phyloP scores from a whole-genome alignment of 805 yeast species.

The Metschnikowia chrysomelidarum region DNA sequence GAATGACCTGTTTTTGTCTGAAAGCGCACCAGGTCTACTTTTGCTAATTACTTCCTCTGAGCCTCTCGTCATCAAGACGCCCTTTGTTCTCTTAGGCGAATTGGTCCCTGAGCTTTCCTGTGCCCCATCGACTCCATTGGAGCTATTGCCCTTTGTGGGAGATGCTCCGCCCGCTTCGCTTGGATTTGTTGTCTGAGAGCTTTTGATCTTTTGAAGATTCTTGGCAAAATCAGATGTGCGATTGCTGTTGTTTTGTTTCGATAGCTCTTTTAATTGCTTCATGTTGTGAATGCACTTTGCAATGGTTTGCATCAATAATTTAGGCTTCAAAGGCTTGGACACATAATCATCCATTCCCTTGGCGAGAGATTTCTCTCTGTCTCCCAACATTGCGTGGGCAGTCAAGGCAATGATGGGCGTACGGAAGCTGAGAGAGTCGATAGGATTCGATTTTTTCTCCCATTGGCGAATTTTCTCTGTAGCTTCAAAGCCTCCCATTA shows the following conservation, averaged over 20 bases:
- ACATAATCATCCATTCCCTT: constrained; percentile 93
- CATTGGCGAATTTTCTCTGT: constrained; percentile 83
- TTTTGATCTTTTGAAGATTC: constrained; percentile 38
- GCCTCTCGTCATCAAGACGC: constrained; percentile 17
- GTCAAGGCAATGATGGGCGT: constrained; percentile 89
- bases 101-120: constrained; percentile 3
- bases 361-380: constrained; percentile 78
- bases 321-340: constrained; percentile 84
- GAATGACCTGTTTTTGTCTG: constrained; percentile 29
- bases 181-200: constrained; percentile 12
- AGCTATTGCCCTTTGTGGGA: constrained; percentile 3
- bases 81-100: constrained; percentile 11
- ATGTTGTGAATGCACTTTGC: constrained; percentile 76
- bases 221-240: constrained; percentile 47
- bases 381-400: constrained; percentile 94
- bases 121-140: constrained; percentile 3
- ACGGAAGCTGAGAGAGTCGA: constrained; percentile 64
- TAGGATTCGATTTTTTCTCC: constrained; percentile 78
- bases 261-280: constrained; percentile 57
- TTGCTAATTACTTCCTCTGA: constrained; percentile 27
- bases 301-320: constrained; percentile 77
- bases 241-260: constrained; percentile 46
- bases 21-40: constrained; percentile 32
- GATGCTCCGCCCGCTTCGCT: constrained; percentile 6
- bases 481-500: constrained; percentile 94